phyloP scores from a whole-genome alignment of 169 alveolate genomes.

The Plasmodium billcollinsi region DNA sequence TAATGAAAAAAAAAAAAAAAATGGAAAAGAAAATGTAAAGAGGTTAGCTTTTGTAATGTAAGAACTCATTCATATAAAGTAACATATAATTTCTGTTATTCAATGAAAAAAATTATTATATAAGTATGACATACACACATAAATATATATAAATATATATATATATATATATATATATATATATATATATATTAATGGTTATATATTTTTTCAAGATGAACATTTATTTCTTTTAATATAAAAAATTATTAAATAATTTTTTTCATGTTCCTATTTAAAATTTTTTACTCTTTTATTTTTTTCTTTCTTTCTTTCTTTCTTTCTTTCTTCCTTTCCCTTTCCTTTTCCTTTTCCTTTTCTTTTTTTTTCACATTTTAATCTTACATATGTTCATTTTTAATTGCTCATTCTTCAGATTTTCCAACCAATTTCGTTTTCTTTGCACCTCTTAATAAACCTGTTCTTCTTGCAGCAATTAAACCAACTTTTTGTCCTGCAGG shows the following conservation, averaged over 20 bases:
- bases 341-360: background rate
- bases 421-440: conserved; percentile 87
- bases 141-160: background rate
- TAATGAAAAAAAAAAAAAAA: no score
- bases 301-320: background rate
- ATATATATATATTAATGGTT: background rate
- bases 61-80: no score
- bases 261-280: no score
- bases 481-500: conserved; percentile 99
- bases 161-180: background rate
- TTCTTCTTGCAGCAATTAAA: conserved; percentile 99
- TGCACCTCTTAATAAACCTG: conserved; percentile 99
- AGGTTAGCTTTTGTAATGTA: no score
- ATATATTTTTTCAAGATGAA: no score
- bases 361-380: background rate
- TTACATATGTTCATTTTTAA: background rate
- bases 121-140: background rate
- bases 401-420: conserved; percentile 65
- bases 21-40: no score
- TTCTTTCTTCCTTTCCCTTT: background rate
- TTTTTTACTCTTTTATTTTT: background rate
- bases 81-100: no score
- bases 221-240: no score
- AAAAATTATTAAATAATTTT: no score
- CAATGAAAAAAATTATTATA: background rate